These are phyloP conservation scores for Quercus suber DNA, from an alignment of 306 rosid genomes.

Conservation along the genomic window DNA sequence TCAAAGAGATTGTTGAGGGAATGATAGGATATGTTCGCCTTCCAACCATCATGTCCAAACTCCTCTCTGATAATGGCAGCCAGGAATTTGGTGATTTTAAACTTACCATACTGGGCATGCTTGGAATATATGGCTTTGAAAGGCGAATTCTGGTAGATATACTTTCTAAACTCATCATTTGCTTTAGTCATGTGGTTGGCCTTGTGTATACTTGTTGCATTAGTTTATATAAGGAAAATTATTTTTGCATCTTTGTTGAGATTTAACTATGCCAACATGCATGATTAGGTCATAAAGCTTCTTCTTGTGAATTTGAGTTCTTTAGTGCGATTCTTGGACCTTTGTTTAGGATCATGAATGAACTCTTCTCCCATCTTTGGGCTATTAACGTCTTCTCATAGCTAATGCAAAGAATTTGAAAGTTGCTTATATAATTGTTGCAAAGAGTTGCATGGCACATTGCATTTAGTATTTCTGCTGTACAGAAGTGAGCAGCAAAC, in stretches of 20 bases:
- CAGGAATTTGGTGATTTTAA: constrained; percentile 98
- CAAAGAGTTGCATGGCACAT: not conserved
- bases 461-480: not conserved
- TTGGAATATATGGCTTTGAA: constrained; percentile 92
- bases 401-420: not conserved
- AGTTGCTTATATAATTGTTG: not conserved
- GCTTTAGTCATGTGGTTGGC: not conserved
- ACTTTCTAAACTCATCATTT: not conserved
- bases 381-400: not conserved
- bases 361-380: no score
- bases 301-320: not conserved
- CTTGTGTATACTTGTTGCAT: not conserved
- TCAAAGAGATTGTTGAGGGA: constrained; percentile 95
- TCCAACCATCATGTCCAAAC: constrained; percentile 93
- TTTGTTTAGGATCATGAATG: not conserved
- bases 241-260: not conserved
- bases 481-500: not conserved
- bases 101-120: constrained; percentile 91
- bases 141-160: constrained; percentile 87
- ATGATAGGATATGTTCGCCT: constrained; percentile 95
- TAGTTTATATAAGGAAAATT: not conserved
- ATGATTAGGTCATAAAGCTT: not conserved
- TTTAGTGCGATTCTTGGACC: not conserved
- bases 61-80: constrained; percentile 85
- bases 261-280: not conserved